phyloP scores from a whole-genome alignment of 2,329 filamentous ascomycete genomes.

The Amylocarpus encephaloides region DNA sequence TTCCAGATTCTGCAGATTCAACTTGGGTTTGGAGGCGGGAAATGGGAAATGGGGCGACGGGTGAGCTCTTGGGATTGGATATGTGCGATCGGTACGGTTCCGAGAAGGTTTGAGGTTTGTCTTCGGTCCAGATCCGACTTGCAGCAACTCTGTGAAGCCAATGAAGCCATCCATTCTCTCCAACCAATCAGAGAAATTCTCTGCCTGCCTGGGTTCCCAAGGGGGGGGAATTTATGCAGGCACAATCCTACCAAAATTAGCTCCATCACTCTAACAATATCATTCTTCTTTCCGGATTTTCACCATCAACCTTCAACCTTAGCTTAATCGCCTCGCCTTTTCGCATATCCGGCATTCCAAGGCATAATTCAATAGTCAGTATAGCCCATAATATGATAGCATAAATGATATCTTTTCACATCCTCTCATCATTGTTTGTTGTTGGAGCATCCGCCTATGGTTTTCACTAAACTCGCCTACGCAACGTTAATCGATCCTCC shows the following conservation, averaged over 20 bases:
- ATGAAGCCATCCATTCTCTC: background rate
- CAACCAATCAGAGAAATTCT: no score
- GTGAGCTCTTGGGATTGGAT: background rate
- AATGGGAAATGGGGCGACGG: background rate
- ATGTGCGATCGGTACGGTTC: background rate
- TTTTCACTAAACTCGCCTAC: no score
- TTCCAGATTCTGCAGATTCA: background rate
- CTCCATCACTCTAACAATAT: background rate
- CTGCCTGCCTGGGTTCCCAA: no score
- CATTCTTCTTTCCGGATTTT: background rate
- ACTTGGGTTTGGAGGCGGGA: background rate
- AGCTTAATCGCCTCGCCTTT: background rate
- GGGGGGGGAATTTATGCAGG: no score
- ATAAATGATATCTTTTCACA: background rate
- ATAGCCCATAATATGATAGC: background rate
- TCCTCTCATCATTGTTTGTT: background rate
- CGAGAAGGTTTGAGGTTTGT: no score
- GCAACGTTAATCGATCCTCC: no score
- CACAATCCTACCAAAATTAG: background rate
- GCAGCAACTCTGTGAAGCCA: background rate
- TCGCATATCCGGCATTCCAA: background rate
- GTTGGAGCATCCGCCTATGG: background rate
- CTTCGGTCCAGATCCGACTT: background rate
- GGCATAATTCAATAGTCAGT: no score
- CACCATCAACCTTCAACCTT: background rate